Percentiles rank a stretch among this genome's conserved stretches.
phyloP scores from a whole-genome alignment of 352 stramenopile species.

The Globisporangium paroecandrum region DNA sequence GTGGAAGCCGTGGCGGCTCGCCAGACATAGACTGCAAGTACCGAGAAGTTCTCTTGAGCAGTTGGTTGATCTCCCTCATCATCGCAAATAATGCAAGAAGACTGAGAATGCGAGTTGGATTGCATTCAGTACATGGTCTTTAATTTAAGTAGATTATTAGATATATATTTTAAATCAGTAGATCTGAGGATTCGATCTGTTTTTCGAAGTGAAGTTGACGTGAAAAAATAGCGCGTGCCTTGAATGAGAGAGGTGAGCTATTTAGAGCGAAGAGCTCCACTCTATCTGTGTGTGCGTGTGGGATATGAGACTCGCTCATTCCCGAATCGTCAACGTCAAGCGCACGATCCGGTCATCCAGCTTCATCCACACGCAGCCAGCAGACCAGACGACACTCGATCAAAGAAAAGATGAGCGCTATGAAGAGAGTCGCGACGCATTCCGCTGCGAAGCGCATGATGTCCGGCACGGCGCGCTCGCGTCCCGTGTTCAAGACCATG shows the following conservation, averaged over 20 bases:
- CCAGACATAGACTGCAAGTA: too few relatives aligned
- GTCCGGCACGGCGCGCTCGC: conserved; percentile 20
- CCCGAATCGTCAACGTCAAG: background rate
- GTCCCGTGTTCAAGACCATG: conserved; percentile 55
- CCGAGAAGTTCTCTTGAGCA: too few relatives aligned
- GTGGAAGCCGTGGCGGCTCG: too few relatives aligned
- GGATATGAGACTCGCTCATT: background rate
- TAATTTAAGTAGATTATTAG: too few relatives aligned
- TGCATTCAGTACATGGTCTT: too few relatives aligned
- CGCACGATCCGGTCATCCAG: background rate
- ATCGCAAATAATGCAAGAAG: too few relatives aligned
- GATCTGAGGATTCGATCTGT: background rate
- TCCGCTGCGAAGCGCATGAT: conserved; percentile 5
- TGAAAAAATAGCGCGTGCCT: background rate
- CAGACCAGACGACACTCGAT: background rate
- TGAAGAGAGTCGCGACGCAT: background rate
- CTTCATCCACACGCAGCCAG: background rate
- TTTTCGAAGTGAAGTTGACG: conserved; percentile 7
- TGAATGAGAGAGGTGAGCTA: background rate
- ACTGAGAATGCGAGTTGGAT: too few relatives aligned
- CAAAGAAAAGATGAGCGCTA: background rate
- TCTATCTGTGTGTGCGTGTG: too few relatives aligned
- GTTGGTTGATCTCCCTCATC: too few relatives aligned
- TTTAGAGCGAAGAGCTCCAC: background rate
- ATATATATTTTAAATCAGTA: background rate